phyloP scores from a whole-genome alignment of 495 filamentous ascomycete species.

The Entonaema liquescens region DNA sequence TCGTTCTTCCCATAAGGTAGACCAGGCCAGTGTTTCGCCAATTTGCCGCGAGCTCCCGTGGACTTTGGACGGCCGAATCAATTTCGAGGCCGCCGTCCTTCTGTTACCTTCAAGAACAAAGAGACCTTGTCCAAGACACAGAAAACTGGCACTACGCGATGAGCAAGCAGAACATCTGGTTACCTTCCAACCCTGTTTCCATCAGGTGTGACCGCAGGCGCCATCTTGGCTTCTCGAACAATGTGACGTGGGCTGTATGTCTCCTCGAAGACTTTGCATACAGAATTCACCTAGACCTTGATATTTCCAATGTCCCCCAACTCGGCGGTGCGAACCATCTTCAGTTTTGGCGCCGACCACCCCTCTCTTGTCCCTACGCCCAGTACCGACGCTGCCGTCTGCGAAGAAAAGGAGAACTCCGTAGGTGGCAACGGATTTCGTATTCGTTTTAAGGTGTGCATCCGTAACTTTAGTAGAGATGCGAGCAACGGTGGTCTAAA shows the following conservation, averaged over 20 bases:
- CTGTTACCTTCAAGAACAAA: constrained; percentile 17
- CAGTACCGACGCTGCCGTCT: constrained; percentile 6
- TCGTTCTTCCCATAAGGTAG: constrained; percentile 19
- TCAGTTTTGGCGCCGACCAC: constrained; percentile 9
- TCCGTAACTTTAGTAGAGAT: constrained; percentile 22
- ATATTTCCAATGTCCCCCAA: constrained; percentile 12
- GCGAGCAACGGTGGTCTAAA: constrained; percentile 1
- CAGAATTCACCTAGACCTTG: constrained; percentile 7
- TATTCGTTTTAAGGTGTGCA: constrained; percentile 14
- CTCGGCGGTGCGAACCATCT: constrained; percentile 14
- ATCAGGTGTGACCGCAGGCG: constrained; percentile 28
- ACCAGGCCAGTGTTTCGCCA: constrained; percentile 23
- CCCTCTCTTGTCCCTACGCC: constrained; percentile 10
- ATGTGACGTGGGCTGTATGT: constrained; percentile 9
- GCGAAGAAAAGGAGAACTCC: constrained; percentile 16
- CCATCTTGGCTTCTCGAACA: constrained; percentile 38
- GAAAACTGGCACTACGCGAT: not conserved
- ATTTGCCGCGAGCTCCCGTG: constrained; percentile 2
- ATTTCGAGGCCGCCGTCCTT: constrained; percentile 19
- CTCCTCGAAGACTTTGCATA: constrained; percentile 2
- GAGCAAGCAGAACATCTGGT: constrained; percentile 22
- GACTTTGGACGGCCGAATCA: constrained; percentile 6
- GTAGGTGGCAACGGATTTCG: constrained; percentile 18
- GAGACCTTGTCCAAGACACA: constrained; percentile 26
- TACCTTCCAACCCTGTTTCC: constrained; percentile 26